Base-by-base conservation (phyloP, 1,284 basidiomycete genomes). In the Coniferiporia weirii region DNA sequence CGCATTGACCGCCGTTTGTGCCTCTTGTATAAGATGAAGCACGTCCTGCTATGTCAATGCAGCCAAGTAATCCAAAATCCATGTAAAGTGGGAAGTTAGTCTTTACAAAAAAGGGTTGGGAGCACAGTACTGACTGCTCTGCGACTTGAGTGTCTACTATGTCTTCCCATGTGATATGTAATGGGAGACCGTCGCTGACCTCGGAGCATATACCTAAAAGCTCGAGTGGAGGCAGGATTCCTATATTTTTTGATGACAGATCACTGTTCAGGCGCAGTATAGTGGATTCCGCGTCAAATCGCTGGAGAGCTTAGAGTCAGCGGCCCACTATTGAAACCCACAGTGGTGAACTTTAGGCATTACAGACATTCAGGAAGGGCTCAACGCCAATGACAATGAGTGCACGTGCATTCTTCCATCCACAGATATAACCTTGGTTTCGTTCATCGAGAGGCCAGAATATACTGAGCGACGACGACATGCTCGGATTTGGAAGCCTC, bases 391-490 rank as follows among this genome's bases (percentile, higher is more conserved):
- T 83, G 13, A 77, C 79, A 38, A 85, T 74, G 66, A 83, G 4
- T 76, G 59, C 57, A 15, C 66, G 64, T 52, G 76, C 72, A 12
- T 67, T 65, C 6, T 69, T 63, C 84, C 84, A 86, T 7, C 84
- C 83, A 65, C 82, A 84, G 62, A 75, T 75, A 61, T 77, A 73
- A 1, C 83, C 82, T 38, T 68, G 65, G 6, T 64, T 43, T 48
- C 69, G 62, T 55, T 77, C 73, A 66, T 82, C 76, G 46, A 67
- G 63, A 44, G 83, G 83, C 82, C 83, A 85, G 66, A 84, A 81
- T 61, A 82, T 68, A n/a, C 44, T 56, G 52, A 45, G 27, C 13
- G 34, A 9, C 52, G 69, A 64, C 64, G 65, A 48, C 43, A 56
- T 52, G 22, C 46, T 19, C 36, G 46, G 20, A 54, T 19, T 15